Evolutionary conservation across 805 yeast species (phyloP).

Genomic region (Metschnikowia bowlesiae): DNA sequence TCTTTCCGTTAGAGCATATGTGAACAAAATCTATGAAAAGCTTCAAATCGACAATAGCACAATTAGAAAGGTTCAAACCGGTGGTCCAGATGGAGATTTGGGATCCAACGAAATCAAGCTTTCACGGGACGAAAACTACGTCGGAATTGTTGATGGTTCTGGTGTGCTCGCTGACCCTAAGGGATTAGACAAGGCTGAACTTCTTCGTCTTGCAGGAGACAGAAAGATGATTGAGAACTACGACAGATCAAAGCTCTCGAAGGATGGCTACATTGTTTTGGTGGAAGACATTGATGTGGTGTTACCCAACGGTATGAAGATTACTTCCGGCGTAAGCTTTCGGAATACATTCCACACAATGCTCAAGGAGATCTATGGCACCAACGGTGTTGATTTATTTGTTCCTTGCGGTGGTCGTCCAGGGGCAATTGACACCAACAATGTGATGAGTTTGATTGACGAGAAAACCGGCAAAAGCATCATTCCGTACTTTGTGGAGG

Average conservation of each 20-base stretch:
- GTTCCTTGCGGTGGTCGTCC: constrained; percentile 99
- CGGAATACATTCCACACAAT: constrained; percentile 87
- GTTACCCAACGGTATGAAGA: constrained; percentile 71
- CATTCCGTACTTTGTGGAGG: constrained; percentile 90
- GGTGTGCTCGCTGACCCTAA: constrained; percentile 92
- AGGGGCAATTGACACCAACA: constrained; percentile 85
- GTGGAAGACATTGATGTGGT: constrained; percentile 79
- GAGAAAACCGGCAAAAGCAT: constrained; percentile 68
- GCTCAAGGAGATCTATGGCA: constrained; percentile 55
- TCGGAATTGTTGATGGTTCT: constrained; percentile 90
- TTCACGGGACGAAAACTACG: constrained; percentile 77
- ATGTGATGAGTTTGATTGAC: constrained; percentile 68
- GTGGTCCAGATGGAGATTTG: constrained; percentile 98
- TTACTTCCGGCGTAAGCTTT: constrained; percentile 82
- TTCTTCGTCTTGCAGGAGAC: constrained; percentile 68
- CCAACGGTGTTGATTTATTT: constrained; percentile 69
- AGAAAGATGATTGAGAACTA: constrained; percentile 72
- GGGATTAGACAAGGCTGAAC: constrained; percentile 79
- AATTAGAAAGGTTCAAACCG: constrained; percentile 86
- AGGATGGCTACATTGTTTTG: constrained; percentile 74
- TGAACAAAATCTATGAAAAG: constrained; percentile 81
- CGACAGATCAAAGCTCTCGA: constrained; percentile 62
- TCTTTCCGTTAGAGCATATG: constrained; percentile 86
- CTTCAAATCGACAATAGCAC: constrained; percentile 53
- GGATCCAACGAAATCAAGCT: constrained; percentile 93